A percentile compares a stretch with the other conserved stretches of the same genome.
Conservation (phyloP, 208 protist genomes). For the Leishmania major region DNA sequence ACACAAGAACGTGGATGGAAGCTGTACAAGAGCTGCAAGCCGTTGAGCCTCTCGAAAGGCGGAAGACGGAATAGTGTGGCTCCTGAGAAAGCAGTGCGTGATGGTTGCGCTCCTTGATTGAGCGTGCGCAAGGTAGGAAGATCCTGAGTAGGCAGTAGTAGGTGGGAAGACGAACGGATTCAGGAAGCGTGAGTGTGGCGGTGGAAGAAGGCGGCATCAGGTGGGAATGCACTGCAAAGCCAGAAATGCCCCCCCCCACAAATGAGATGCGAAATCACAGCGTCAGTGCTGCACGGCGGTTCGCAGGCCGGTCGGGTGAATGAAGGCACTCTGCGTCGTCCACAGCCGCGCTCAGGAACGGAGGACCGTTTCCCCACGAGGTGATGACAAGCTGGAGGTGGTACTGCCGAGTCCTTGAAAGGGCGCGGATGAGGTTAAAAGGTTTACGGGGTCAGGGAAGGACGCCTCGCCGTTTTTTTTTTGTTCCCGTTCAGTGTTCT, state of each 20-base stretch:
- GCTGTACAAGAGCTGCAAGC: neutral
- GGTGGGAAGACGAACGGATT: constrained; percentile 2
- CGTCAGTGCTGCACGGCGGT: neutral
- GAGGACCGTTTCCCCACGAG: neutral
- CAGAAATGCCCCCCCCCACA: neutral
- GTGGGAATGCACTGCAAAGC: neutral
- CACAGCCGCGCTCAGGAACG: neutral
- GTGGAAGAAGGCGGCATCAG: neutral
- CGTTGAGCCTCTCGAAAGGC: neutral
- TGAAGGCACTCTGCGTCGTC: neutral
- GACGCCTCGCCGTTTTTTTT: neutral
- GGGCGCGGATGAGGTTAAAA: neutral
- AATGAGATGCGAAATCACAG: neutral
- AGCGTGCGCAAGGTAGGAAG: neutral
- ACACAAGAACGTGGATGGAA: neutral
- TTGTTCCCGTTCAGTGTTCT: neutral
- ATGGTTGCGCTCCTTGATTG: neutral
- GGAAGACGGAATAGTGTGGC: neutral
- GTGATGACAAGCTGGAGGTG: neutral
- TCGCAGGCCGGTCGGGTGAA: neutral
- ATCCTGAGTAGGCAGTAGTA: neutral
- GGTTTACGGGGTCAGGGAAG: neutral
- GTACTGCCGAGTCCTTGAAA: neutral
- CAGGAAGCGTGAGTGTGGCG: neutral
- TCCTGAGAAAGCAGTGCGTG: neutral